A percentile compares a stretch with the other conserved stretches of the same genome.
Evolutionary conservation across 2,329 filamentous ascomycete genomes (phyloP).

Genomic region (Endothia cerciana): DNA sequence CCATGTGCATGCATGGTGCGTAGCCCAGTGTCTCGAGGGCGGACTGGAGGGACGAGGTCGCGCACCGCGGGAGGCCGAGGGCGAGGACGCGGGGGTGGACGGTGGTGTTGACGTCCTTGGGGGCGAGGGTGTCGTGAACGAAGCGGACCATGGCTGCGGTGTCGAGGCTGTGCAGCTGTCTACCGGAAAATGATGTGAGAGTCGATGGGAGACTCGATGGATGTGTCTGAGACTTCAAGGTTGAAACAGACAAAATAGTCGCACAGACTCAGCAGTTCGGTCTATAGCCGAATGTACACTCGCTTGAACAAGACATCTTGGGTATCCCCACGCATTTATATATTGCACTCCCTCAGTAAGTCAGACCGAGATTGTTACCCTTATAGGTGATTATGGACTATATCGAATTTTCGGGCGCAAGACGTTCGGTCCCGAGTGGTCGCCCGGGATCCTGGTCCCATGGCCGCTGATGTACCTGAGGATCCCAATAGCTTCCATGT

Average conservation of each 20-base stretch:
- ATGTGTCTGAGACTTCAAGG: background rate
- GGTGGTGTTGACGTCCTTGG: constrained; percentile 7
- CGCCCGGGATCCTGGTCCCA: background rate
- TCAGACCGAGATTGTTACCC: background rate
- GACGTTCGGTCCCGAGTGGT: constrained; percentile 11
- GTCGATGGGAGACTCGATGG: background rate
- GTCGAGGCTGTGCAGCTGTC: background rate
- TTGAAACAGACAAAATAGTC: background rate
- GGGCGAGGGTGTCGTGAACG: constrained; percentile 21
- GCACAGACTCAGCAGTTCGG: background rate
- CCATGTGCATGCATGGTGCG: constrained; percentile 40
- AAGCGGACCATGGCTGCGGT: constrained; percentile 23
- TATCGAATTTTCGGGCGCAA: background rate
- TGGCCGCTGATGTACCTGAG: background rate
- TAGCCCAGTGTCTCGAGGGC: constrained; percentile 39
- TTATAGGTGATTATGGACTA: background rate
- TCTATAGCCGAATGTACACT: background rate
- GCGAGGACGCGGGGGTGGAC: constrained; percentile 18
- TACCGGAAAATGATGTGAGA: background rate
- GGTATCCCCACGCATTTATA: background rate
- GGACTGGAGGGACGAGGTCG: constrained; percentile 42
- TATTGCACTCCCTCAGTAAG: background rate
- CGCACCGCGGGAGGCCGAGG: constrained; percentile 40
- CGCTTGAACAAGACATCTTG: background rate
- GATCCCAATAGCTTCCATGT: background rate